Conservation (phyloP, 2,329 filamentous ascomycete genomes). For the Cercospora zeina region DNA sequence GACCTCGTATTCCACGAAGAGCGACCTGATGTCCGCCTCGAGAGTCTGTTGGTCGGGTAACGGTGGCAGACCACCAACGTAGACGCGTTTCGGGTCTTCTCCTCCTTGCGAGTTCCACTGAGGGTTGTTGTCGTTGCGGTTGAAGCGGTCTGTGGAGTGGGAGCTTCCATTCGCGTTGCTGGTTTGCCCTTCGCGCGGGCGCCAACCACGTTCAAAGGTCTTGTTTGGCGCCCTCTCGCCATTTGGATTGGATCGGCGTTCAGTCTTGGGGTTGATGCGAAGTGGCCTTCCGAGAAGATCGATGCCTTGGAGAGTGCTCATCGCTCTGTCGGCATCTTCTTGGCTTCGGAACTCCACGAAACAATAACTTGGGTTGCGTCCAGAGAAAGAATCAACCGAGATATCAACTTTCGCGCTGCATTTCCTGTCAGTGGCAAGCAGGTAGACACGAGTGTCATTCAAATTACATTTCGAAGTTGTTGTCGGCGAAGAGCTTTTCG, state of each 20-base stretch:
- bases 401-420: conserved; percentile 63
- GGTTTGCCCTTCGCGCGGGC: background rate
- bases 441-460: no score
- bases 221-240: conserved; percentile 2
- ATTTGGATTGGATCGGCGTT: conserved; percentile 12
- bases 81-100: conserved; percentile 44
- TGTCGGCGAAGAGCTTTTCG: conserved; percentile 49
- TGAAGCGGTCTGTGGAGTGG: conserved; percentile 47
- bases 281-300: conserved; percentile 60
- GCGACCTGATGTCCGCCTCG: conserved; percentile 45
- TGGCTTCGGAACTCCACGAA: conserved; percentile 66
- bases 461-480: conserved; percentile 41
- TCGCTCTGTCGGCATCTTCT: conserved; percentile 59
- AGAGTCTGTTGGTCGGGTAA: conserved; percentile 47
- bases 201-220: conserved; percentile 3
- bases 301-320: conserved; percentile 57
- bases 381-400: conserved; percentile 66
- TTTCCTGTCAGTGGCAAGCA: background rate
- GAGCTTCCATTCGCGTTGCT: conserved; percentile 10
- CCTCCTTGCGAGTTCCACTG: conserved; percentile 34
- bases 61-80: conserved; percentile 50
- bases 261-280: conserved; percentile 55
- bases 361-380: conserved; percentile 71
- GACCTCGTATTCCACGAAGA: conserved; percentile 50
- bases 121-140: conserved; percentile 43